These are phyloP conservation scores for Aspergillus pseudonomiae DNA, from an alignment of 2,329 filamentous ascomycete species.

Conservation along the genomic window DNA sequence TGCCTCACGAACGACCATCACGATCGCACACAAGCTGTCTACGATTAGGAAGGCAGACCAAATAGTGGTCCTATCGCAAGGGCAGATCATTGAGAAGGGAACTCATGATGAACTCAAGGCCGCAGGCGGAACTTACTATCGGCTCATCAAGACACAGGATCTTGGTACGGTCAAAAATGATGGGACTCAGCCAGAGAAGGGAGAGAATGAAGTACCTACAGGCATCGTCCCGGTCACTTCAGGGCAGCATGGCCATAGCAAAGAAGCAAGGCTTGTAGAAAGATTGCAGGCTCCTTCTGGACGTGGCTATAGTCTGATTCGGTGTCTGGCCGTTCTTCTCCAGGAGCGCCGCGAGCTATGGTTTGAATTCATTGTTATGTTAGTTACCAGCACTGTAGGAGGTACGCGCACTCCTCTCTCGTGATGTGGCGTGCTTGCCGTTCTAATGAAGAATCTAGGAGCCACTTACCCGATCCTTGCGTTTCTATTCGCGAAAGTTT, in stretches of 20 bases:
- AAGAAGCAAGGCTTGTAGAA: not conserved
- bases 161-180: not conserved
- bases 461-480: slow-evolving; percentile 1
- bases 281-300: not conserved
- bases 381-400: slow-evolving; percentile 1
- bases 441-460: not conserved
- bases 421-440: not conserved
- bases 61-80: slow-evolving; percentile 58
- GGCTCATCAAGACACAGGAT: slow-evolving; percentile 22
- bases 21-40: slow-evolving; percentile 66
- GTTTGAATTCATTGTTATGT: slow-evolving; percentile 1
- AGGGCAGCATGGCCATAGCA: not conserved
- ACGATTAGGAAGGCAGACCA: slow-evolving; percentile 60
- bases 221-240: not conserved
- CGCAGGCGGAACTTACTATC: slow-evolving; percentile 43
- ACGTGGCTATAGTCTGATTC: not conserved
- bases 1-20: slow-evolving; percentile 67
- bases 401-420: not conserved
- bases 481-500: not conserved
- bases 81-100: slow-evolving; percentile 55
- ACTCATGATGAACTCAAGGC: slow-evolving; percentile 54
- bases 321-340: not conserved
- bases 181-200: not conserved
- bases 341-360: slow-evolving; percentile 1
- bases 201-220: not conserved